Base-by-base conservation (phyloP, 257 asterid species). In the Ilex aquifolium region DNA sequence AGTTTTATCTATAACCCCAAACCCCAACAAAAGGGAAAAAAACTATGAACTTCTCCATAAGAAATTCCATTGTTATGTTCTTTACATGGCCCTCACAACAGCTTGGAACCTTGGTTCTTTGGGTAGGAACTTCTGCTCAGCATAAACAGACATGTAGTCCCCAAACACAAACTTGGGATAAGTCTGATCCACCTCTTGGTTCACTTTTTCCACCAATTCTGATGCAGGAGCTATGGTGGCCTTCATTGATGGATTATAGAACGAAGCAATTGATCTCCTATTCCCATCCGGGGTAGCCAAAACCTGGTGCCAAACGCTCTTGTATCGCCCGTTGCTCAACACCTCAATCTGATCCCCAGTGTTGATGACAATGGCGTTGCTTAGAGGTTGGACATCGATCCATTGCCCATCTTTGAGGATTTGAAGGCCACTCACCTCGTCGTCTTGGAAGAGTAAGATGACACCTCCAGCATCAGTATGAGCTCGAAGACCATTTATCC, bases 91-190 rank as follows among this genome's bases (percentile, higher is more conserved):
- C 56, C 56, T 50, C 56, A 50, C 27, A 21, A 1, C 56, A 50
- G 56, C 56, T 50, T 50, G 2, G 21, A 50, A 50, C 56, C 56
- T 2, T 50, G 56, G 56, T 50, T 50, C 16, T 50, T 50, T 50
- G 2, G 56, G n/a, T 10, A 50, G 56, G 56, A 50, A 50, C 56
- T 50, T 50, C 56, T 50, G 56, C 56, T 50, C 13, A 4, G 56
- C 56, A 50, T 50, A 50, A n/a, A 50, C 56, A 50, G 56, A 50
- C 56, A 50, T 50, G 56, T 50, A 50, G 21, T 50, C 56, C 8
- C 56, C 56, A 50, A 50, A 21, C 27, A 21, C 27, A 21, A 21
- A 21, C 27, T 21, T 21, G 27, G 27, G 27, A 21, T 21, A 21
- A 21, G 27, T 21, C 27, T 21, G 27, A 21, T 1, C 27, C 27